These are phyloP conservation scores for Diplotaxis tenuifolia DNA, from an alignment of 345 rosid genomes.

Conservation along the genomic window DNA sequence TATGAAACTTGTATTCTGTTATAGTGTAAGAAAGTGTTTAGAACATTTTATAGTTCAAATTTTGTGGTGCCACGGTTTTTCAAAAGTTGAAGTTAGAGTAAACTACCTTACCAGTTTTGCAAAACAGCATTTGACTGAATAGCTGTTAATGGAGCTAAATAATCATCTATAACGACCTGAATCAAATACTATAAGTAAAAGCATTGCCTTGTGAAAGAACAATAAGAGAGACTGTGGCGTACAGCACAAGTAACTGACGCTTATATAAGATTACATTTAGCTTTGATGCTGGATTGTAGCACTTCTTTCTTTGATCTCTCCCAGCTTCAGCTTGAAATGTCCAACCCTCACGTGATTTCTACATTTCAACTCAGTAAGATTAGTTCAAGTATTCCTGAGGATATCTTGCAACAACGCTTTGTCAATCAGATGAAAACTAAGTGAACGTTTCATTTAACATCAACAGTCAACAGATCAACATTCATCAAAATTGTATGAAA, in stretches of 20 bases:
- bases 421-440: too few relatives aligned
- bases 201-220: neutral
- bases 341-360: slow-evolving; percentile 78
- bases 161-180: slow-evolving; percentile 81
- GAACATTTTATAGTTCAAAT: too few relatives aligned
- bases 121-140: too few relatives aligned
- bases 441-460: too few relatives aligned
- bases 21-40: neutral
- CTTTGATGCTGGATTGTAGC: slow-evolving; percentile 56
- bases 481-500: too few relatives aligned
- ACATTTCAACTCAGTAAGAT: too few relatives aligned
- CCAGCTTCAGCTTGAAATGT: slow-evolving; percentile 77
- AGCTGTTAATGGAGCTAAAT: slow-evolving; percentile 85
- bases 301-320: slow-evolving; percentile 65
- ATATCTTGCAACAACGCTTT: too few relatives aligned
- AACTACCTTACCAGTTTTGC: slow-evolving; percentile 96
- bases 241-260: neutral
- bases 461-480: too few relatives aligned
- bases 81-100: slow-evolving; percentile 39
- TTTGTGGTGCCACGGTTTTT: too few relatives aligned
- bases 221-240: neutral
- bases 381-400: too few relatives aligned
- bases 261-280: neutral
- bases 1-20: neutral
- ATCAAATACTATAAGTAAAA: slow-evolving; percentile 22